Evolutionary conservation across 2,329 filamentous ascomycete genomes (phyloP), one percentile per base, ranked within the genome.

Genomic region (Pseudocercospora macadamiae): DNA sequence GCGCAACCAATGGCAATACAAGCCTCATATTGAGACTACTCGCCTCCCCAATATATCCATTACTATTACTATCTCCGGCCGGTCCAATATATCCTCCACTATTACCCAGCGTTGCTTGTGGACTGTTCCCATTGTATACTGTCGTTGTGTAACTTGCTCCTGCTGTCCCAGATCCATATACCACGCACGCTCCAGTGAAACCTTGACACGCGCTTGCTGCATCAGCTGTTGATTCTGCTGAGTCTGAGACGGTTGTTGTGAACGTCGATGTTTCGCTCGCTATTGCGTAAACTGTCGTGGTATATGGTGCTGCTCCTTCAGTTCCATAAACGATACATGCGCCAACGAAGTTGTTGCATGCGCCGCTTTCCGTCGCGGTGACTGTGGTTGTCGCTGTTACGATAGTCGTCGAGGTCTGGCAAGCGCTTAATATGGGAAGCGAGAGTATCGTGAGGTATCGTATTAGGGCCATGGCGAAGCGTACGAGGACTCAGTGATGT

Each of bases 141-240:
- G 55, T 56, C 10, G 59, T 61, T 8, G 52, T 54, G 37, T 54
- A 37, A 21, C 30, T 23, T 45, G 51, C 48, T 34, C 48, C 51
- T 45, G 30, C 36, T 9, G 48, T 51, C 25, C 34, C 48, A 25
- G 47, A 47, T 25, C 59, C 61, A 28, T 66, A 66, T 3, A 64
- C 62, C 1, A 66, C 60, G 48, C 64, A 66, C 14, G 64, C 64
- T 45, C 64, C 62, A 9, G 32, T 52, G 52, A 56, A 62, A 14
- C 56, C 49, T 23, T 57, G 52, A 51, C 62, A 64, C n/a, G 62
- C 62, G 6, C 54, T 57, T 8, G 26, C 36, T 4, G 14, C 59
- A 4, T 42, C 51, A 3, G 51, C 51, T 34, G 57, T 57, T 2
- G 59, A 37, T 14, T 36, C 47, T 23, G 30, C 48, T 39, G 47